Conservation (phyloP, 306 rosid species). For the Medicago lupulina region DNA sequence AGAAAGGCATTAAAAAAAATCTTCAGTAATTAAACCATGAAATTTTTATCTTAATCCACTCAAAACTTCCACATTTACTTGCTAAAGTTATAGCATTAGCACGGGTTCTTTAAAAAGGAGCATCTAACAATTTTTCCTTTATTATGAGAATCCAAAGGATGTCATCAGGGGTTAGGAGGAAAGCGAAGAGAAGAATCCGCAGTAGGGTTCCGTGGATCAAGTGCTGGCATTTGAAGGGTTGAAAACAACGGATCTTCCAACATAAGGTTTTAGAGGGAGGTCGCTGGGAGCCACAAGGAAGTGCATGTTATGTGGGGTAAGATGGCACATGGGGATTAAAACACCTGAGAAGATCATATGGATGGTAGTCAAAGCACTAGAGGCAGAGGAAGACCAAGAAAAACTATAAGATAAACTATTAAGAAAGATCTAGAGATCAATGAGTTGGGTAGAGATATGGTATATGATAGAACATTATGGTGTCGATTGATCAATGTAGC, state of each 20-base stretch:
- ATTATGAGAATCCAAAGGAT: not conserved
- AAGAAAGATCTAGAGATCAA: too few species aligned
- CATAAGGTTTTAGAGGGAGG: not conserved
- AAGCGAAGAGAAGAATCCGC: not conserved
- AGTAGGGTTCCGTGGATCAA: not conserved
- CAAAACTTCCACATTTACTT: not conserved
- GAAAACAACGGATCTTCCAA: not conserved
- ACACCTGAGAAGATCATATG: too few species aligned
- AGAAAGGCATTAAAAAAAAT: constrained; percentile 1
- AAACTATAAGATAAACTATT: too few species aligned
- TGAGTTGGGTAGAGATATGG: too few species aligned
- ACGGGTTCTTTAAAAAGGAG: constrained; percentile 8
- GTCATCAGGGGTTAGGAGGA: not conserved
- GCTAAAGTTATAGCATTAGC: not conserved
- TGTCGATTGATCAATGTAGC: too few species aligned
- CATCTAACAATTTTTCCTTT: not conserved
- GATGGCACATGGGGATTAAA: not conserved
- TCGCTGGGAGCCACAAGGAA: not conserved
- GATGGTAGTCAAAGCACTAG: too few species aligned
- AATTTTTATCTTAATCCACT: not conserved
- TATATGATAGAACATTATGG: too few species aligned
- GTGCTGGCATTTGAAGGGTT: not conserved
- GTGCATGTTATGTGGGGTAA: not conserved
- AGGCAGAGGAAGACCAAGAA: too few species aligned
- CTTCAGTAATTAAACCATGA: constrained; percentile 24